Base-by-base conservation (phyloP, 2,329 filamentous ascomycete species). In the Fusarium austroafricanum region DNA sequence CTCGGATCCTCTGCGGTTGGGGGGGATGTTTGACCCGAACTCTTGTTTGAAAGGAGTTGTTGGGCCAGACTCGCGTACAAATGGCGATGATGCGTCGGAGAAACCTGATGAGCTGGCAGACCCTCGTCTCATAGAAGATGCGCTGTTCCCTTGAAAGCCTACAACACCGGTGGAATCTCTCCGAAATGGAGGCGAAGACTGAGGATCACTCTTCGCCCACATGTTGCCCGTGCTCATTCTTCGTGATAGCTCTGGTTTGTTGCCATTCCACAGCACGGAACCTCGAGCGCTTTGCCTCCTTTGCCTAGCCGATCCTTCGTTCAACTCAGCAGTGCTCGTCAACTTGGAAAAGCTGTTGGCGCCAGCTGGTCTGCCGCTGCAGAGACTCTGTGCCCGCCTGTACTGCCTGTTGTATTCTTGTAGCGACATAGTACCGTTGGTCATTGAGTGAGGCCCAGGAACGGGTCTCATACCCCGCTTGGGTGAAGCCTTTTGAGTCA, bases 381-480 rank as follows among this genome's bases (percentile, higher is more conserved):
- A 66, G 4, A 80, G 74, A 55, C 76, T 78, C 61, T 81, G 81
- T 14, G 76, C 78, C 44, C 79, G 75, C 47, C 76, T 75, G 29
- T 83, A 72, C 3, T 78, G 75, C 33, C 70, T 78, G 33, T 75
- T 74, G 66, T 80, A 78, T 39, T 80, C 76, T 20, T 73, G 76
- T 2, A 79, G 76, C 4, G 76, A 71, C 17, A 75, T 71, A 35
- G 75, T 72, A 8, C 75, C 61, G 6, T 77, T 72, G 42, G 42
- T 62, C 40, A 65, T 53, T 17, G 61, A 56, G 33, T 58, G 49
- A 50, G 68, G 61, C 7, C 67, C 67, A 17, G 68, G 71, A 29
- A 53, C 44, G 17, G 55, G 74, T 38, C 78, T 77, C 10, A 84
- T 83, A 14, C 86, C 71, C 53, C 86, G 71, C 52, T 79, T 82